Conservation (phyloP, 345 rosid genomes). For the Firmiana major region DNA sequence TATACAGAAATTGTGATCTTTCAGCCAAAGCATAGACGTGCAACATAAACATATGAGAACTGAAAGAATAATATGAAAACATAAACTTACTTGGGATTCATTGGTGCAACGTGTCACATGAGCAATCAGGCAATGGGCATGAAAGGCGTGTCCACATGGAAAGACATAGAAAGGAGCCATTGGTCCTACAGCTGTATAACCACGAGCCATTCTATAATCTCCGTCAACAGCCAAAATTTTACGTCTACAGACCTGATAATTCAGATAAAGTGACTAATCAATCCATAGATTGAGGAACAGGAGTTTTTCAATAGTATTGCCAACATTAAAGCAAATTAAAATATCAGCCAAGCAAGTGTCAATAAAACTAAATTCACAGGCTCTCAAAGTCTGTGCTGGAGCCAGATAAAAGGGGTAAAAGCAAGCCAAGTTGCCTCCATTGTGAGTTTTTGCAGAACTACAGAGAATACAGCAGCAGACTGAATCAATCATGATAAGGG, state of each 20-base stretch:
- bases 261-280: conserved; percentile 15
- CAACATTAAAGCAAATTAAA: neutral
- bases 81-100: conserved; percentile 45
- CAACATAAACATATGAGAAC: conserved; percentile 8
- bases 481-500: conserved; percentile 14
- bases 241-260: conserved; percentile 69
- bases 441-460: neutral
- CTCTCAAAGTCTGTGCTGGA: neutral
- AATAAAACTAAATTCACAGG: neutral
- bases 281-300: neutral
- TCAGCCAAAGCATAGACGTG: neutral
- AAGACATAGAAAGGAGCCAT: conserved; percentile 92
- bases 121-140: conserved; percentile 82
- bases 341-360: neutral
- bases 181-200: conserved; percentile 72
- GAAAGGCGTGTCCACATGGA: conserved; percentile 95
- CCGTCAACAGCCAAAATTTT: conserved; percentile 66
- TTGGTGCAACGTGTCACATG: conserved; percentile 64
- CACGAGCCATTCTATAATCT: conserved; percentile 63
- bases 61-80: neutral
- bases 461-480: neutral
- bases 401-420: neutral
- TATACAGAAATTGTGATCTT: neutral
- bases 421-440: neutral
- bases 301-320: neutral